Evolutionary conservation across 768 basidiomycete genomes (phyloP), one percentile per base, ranked within the genome.

Genomic region (Rickenella mellea): DNA sequence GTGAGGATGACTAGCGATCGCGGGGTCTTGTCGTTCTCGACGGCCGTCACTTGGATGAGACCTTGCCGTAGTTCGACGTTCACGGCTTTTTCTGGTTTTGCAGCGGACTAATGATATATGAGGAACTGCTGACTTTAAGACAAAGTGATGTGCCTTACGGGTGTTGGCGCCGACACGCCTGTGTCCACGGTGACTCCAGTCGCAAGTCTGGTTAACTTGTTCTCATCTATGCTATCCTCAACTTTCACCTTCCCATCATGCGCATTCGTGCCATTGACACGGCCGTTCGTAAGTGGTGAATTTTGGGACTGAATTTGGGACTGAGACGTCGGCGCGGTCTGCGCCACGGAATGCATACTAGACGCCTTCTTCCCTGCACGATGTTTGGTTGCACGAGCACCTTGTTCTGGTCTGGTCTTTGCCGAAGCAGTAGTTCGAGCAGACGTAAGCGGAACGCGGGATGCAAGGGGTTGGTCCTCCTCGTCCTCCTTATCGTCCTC

Each of bases 1-100:
- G 91, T 90, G 41, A 98, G 74, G 44, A 98, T 80, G 42, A 97
- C 76, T 21, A 83, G 66, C 2, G 88, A 88, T 24, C 80, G 76
- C 2, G 84, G 78, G 33, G 78, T 64, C 20, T 71, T 68, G 54
- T 94, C 85, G 49, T 94, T 94, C 48, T 85, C 79, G 1, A 96
- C 88, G 15, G 91, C 78, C 0, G 74, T 73, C 40, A 96, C 80
- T 47, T 78, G 71, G 51, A 97, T 97, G 46, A 94, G 69, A 5
- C 85, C 83, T 46, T 76, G 78, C 3, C 83, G 76, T 48, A 94
- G 69, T 55, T 97, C 94, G 15, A 81, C 62, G 12, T 76, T 71
- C 3, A 91, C 83, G 11, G 81, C 78, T 50, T 93, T 89, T 53
- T 90, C 87, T 4, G 77, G 60, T 55, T 74, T 78, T 35, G 62